Conservation (phyloP, 805 yeast genomes). For the Zygotorulaspora florentina region DNA sequence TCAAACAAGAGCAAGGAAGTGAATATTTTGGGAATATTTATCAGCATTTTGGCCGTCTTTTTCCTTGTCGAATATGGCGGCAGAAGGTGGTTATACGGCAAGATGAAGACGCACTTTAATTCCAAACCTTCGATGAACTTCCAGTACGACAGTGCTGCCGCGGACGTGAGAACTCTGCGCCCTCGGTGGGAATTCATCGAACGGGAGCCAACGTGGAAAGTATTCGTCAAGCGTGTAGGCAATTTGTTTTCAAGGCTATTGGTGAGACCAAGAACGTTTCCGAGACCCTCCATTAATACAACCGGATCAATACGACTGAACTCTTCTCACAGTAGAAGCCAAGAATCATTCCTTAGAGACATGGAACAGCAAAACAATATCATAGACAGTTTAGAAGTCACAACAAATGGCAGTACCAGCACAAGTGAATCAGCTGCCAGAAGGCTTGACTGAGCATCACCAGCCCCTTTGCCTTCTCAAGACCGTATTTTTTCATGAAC, state of each 20-base stretch:
- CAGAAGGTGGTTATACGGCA: conserved; percentile 32
- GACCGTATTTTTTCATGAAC: not conserved
- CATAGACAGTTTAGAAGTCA: conserved; percentile 37
- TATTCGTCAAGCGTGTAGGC: conserved; percentile 3
- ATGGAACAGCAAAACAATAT: conserved; percentile 41
- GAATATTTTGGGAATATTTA: conserved; percentile 62
- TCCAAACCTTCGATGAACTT: conserved; percentile 3
- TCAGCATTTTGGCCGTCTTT: conserved; percentile 45
- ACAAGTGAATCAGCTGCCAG: conserved; percentile 16
- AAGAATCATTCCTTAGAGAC: conserved; percentile 35
- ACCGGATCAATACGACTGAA: conserved; percentile 14
- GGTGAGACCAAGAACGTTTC: conserved; percentile 2
- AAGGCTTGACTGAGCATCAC: not conserved
- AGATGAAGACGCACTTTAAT: conserved; percentile 14
- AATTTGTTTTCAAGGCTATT: not conserved
- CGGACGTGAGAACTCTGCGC: conserved; percentile 44
- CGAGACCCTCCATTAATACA: not conserved
- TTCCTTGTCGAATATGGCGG: conserved; percentile 38
- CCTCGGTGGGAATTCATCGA: conserved; percentile 32
- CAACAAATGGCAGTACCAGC: conserved; percentile 9
- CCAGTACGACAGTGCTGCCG: conserved; percentile 36
- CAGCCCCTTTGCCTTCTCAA: not conserved
- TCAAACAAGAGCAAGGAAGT: conserved; percentile 61
- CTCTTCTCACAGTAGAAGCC: conserved; percentile 16
- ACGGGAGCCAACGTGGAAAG: conserved; percentile 16